These are phyloP conservation scores for Sporothrix euskadiensis DNA, from an alignment of 2,329 filamentous ascomycete genomes.

Conservation along the genomic window DNA sequence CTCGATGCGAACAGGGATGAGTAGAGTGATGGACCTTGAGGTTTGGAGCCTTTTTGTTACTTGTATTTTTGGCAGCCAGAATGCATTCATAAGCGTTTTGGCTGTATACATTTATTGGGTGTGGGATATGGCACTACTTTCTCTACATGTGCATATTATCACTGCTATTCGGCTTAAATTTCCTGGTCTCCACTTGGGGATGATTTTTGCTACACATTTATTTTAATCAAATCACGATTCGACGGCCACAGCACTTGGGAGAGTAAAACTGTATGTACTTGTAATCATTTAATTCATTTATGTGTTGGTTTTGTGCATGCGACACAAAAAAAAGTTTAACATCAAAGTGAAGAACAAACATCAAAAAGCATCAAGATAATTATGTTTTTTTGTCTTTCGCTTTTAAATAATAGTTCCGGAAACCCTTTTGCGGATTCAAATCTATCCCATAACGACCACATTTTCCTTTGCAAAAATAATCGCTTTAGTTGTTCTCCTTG, in stretches of 20 bases:
- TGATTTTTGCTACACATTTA: neutral
- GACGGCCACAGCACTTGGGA: neutral
- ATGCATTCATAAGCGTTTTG: neutral
- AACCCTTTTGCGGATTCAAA: neutral
- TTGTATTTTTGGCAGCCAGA: neutral
- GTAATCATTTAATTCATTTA: neutral
- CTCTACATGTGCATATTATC: neutral
- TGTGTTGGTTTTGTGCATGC: neutral
- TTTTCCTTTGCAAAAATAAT: neutral
- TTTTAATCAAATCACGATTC: conserved; percentile 18
- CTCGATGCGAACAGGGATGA: conserved; percentile 61
- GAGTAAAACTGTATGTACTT: neutral
- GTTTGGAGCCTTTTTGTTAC: neutral
- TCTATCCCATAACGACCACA: neutral
- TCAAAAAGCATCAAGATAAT: neutral
- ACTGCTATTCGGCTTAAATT: neutral
- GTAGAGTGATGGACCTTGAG: neutral
- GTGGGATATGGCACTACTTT: neutral
- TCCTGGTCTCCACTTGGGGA: neutral
- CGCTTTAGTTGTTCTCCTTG: conserved; percentile 33
- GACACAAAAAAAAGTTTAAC: neutral
- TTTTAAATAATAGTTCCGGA: conserved; percentile 12
- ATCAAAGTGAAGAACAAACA: neutral
- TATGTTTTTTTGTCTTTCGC: conserved; percentile 17
- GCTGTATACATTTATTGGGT: neutral